These are phyloP conservation scores for Ceratocystis papillata DNA, from an alignment of 2,329 filamentous ascomycete genomes.

Conservation along the genomic window DNA sequence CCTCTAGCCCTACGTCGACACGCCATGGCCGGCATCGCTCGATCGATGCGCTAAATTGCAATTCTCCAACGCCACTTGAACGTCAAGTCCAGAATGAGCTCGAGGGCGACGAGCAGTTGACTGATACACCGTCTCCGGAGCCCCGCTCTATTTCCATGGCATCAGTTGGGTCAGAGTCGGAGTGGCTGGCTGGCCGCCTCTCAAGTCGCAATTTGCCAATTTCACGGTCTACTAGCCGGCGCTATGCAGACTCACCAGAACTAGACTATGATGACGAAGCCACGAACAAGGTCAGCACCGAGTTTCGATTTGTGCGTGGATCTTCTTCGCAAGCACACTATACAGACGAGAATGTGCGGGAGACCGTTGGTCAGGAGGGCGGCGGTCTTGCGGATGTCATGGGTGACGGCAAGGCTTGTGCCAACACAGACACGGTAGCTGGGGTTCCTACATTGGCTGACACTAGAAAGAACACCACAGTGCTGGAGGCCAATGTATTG, in stretches of 20 bases:
- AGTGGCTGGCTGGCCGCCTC: slow-evolving; percentile 75
- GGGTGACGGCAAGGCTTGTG: slow-evolving; percentile 27
- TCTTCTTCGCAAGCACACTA: slow-evolving; percentile 17
- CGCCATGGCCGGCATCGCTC: slow-evolving; percentile 19
- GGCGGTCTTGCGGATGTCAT: slow-evolving; percentile 24
- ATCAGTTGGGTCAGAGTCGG: slow-evolving; percentile 89
- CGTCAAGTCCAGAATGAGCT: slow-evolving; percentile 9
- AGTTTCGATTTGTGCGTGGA: slow-evolving; percentile 16
- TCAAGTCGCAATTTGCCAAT: slow-evolving; percentile 25
- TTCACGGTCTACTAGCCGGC: slow-evolving; percentile 26
- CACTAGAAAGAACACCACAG: not conserved
- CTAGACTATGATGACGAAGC: slow-evolving; percentile 41
- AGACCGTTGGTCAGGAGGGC: slow-evolving; percentile 35
- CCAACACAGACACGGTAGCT: not conserved
- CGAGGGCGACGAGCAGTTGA: slow-evolving; percentile 4
- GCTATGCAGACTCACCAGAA: slow-evolving; percentile 41
- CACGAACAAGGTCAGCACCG: slow-evolving; percentile 6
- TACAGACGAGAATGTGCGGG: slow-evolving; percentile 34
- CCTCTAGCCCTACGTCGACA: slow-evolving; percentile 16
- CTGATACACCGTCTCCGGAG: slow-evolving; percentile 39
- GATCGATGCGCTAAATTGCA: slow-evolving; percentile 23
- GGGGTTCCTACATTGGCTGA: slow-evolving; percentile 29
- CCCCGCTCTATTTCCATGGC: slow-evolving; percentile 69
- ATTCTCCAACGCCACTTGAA: slow-evolving; percentile 25
- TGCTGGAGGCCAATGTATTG: not conserved